These are phyloP conservation scores for Penicillium sp. DNA, from an alignment of 2,329 filamentous ascomycete species.

Conservation along the genomic window DNA sequence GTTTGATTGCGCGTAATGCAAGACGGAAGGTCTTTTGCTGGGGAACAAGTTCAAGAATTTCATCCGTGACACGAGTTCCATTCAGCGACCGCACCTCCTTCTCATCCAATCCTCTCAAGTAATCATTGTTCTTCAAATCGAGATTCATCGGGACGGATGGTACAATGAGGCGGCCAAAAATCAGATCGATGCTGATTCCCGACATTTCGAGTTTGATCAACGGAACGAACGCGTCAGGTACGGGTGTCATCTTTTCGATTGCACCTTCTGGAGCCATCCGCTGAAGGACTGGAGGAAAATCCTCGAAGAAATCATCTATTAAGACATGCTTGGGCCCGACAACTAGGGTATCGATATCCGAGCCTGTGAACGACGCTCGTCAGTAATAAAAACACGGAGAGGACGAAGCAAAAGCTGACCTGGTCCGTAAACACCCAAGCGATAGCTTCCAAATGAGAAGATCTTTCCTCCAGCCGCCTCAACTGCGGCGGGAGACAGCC, in stretches of 20 bases:
- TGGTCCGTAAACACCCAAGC: constrained; percentile 86
- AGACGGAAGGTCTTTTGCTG: constrained; percentile 84
- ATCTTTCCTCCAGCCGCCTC: constrained; percentile 85
- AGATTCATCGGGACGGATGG: constrained; percentile 67
- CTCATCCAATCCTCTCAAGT: constrained; percentile 81
- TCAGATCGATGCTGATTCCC: constrained; percentile 90
- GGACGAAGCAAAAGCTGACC: constrained; percentile 38
- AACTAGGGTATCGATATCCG: constrained; percentile 95
- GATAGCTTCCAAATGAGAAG: constrained; percentile 93
- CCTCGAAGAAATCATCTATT: constrained; percentile 84
- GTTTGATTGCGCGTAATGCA: constrained; percentile 84
- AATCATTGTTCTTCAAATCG: constrained; percentile 72
- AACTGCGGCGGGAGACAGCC: constrained; percentile 67
- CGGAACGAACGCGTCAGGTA: constrained; percentile 86
- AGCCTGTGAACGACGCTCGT: constrained; percentile 52
- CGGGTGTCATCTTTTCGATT: constrained; percentile 76
- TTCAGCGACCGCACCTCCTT: constrained; percentile 84
- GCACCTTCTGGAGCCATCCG: constrained; percentile 70
- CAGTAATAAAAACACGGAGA: not conserved
- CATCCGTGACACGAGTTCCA: constrained; percentile 87
- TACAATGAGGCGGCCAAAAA: constrained; percentile 71
- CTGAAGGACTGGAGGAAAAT: constrained; percentile 74
- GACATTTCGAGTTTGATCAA: constrained; percentile 95
- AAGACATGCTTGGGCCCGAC: constrained; percentile 84
- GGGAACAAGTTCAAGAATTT: constrained; percentile 82